A percentile compares a stretch with the other conserved stretches of the same genome.
Evolutionary conservation across 257 asterid genomes (phyloP).

Genomic region (Solanum appendiculatum): DNA sequence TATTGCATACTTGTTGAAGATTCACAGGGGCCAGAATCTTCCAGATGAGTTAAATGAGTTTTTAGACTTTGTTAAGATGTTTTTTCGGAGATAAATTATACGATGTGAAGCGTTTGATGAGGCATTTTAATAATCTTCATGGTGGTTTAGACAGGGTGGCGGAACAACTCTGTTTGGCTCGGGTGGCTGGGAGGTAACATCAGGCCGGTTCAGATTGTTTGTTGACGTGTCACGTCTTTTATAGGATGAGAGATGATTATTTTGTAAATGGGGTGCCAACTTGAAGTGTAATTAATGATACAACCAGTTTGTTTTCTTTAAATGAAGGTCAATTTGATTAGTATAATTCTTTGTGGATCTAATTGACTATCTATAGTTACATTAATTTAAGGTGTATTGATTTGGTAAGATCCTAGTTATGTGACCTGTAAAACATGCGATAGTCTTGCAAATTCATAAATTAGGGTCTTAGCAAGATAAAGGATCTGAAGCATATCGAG

Average conservation of each 20-base stretch:
- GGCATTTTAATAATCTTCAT: neutral
- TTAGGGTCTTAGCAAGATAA: too few relatives aligned
- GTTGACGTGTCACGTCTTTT: neutral
- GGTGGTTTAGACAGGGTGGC: neutral
- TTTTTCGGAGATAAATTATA: neutral
- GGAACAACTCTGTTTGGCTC: neutral
- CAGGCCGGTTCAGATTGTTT: neutral
- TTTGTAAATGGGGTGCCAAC: neutral
- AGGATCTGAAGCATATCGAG: too few relatives aligned
- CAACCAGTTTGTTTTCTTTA: too few relatives aligned
- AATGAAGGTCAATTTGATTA: too few relatives aligned
- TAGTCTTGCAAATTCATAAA: too few relatives aligned
- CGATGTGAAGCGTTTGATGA: neutral
- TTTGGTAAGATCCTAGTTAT: too few relatives aligned
- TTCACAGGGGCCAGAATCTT: neutral
- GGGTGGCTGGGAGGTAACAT: neutral
- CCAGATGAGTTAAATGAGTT: neutral
- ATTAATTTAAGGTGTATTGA: too few relatives aligned
- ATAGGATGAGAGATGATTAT: neutral
- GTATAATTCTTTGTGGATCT: too few relatives aligned
- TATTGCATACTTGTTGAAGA: neutral
- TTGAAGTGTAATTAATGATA: neutral
- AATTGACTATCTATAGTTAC: too few relatives aligned
- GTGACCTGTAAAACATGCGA: too few relatives aligned
- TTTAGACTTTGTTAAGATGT: neutral